Conservation (phyloP, 352 stramenopile genomes). For the Hyaloperonospora brassicae region DNA sequence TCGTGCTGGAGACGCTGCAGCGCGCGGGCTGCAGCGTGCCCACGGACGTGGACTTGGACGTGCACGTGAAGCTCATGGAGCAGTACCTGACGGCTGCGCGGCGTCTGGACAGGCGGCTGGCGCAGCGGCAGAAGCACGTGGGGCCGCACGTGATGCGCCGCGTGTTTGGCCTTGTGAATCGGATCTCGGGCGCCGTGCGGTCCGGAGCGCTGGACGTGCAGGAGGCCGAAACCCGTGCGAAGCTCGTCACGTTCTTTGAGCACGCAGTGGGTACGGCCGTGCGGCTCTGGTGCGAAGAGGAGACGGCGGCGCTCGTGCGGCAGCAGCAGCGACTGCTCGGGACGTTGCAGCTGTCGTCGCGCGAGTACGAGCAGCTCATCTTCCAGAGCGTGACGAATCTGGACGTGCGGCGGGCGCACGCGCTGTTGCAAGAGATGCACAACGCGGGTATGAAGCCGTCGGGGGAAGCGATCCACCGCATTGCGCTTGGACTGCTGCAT, state of each 20-base stretch:
- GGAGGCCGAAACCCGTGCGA: constrained; percentile 18
- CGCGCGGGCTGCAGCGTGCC: constrained; percentile 23
- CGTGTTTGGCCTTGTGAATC: constrained; percentile 51
- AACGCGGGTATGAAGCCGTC: constrained; percentile 59
- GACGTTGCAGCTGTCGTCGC: constrained; percentile 19
- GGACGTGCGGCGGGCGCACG: constrained; percentile 44
- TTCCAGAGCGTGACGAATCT: constrained; percentile 46
- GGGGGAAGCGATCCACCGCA: constrained; percentile 59
- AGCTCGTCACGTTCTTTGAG: constrained; percentile 48
- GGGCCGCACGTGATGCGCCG: constrained; percentile 57
- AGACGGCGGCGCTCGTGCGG: constrained; percentile 41
- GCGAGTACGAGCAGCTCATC: constrained; percentile 65
- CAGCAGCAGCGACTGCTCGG: constrained; percentile 46
- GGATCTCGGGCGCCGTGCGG: constrained; percentile 13
- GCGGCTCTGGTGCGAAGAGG: constrained; percentile 52
- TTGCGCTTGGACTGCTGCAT: constrained; percentile 55
- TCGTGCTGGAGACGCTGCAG: constrained; percentile 40
- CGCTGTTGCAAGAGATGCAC: constrained; percentile 76
- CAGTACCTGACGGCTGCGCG: constrained; percentile 71
- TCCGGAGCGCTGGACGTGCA: constrained; percentile 15
- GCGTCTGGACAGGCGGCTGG: constrained; percentile 49
- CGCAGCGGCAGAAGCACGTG: constrained; percentile 36
- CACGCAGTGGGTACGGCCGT: constrained; percentile 47
- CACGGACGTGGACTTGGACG: constrained; percentile 45
- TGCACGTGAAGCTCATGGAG: constrained; percentile 53